Base-by-base conservation (phyloP, 2,329 filamentous ascomycete genomes). In the Clarireedia homoeocarpa region DNA sequence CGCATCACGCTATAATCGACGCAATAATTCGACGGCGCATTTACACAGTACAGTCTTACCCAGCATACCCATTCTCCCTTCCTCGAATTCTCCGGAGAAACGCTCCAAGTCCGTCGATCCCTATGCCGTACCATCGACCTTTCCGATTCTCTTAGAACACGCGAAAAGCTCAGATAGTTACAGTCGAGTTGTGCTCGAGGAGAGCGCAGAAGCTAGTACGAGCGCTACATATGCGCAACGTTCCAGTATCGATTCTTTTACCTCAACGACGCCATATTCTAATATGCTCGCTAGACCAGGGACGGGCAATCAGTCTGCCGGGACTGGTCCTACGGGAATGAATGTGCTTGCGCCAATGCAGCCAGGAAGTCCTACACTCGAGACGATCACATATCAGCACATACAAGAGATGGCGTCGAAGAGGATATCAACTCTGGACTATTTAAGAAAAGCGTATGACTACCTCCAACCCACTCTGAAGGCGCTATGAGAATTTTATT, bases 401-500 rank as follows among this genome's bases (percentile, higher is more conserved):
- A 80, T 99, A 59, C 88, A 92, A 57, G 92, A 97, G 58, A 82
- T 89, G 65, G 87, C 89, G 39, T 86, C 86, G 57, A 99, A 99
- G 76, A 82, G 94, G 64, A 96, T 99, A 75, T 91, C 90, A 2
- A 97, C 94, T 0, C 72, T 99, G 44, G 89, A 95, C 66, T 99
- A 99, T 69, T 72, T 99, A 61, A 83, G 91, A 60, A 96, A 95
- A 74, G 87, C 91, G 90, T 95, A 74, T 65, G 89, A 79, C 50
- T 17, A 12, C 34, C n/a, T 10, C 20, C 26, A 38, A n/a, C 15
- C 39, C 15, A 20, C 36, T 51, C 14, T 24, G 20, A 14, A 45
- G 15, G 24, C 30, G 36, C 39, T 26, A 26, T 15, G 15, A 24
- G 15, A 15, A 47, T 24, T 15, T 27, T 15, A 24, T 17, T 34